Conservation (phyloP, 2,329 filamentous ascomycete species). For the Alternaria brassicae region DNA sequence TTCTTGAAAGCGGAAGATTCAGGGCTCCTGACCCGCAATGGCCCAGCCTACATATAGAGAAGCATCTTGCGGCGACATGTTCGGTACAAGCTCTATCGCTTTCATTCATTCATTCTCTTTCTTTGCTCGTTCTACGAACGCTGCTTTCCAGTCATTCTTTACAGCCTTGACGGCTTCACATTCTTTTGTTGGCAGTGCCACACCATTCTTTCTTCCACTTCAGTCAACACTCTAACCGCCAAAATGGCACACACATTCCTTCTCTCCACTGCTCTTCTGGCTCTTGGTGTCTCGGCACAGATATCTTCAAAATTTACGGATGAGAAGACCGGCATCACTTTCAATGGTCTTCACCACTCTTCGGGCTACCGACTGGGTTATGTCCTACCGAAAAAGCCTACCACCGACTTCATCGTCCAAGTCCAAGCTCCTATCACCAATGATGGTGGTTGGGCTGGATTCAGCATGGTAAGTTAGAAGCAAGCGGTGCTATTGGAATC, state of each 20-base stretch:
- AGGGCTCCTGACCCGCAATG: slow-evolving; percentile 26
- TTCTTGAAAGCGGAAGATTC: slow-evolving; percentile 27
- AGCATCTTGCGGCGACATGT: neutral
- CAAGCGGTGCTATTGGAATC: neutral
- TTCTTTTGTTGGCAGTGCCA: slow-evolving; percentile 38
- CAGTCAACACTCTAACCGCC: slow-evolving; percentile 10
- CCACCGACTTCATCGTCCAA: slow-evolving; percentile 63
- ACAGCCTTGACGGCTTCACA: slow-evolving; percentile 45
- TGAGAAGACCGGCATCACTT: slow-evolving; percentile 43
- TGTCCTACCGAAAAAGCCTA: slow-evolving; percentile 58
- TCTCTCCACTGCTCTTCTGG: slow-evolving; percentile 36
- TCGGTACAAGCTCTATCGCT: slow-evolving; percentile 17
- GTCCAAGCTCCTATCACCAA: slow-evolving; percentile 55
- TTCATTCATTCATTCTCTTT: slow-evolving; percentile 22
- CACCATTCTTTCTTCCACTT: slow-evolving; percentile 24
- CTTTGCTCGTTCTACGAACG: slow-evolving; percentile 23
- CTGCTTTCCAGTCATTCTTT: slow-evolving; percentile 29
- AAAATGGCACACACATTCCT: slow-evolving; percentile 41
- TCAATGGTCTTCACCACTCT: slow-evolving; percentile 41
- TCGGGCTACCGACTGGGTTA: slow-evolving; percentile 60
- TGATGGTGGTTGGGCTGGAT: slow-evolving; percentile 59
- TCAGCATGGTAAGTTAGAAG: slow-evolving; percentile 39
- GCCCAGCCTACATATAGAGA: slow-evolving; percentile 24
- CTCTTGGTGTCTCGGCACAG: slow-evolving; percentile 36
- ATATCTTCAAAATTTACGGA: slow-evolving; percentile 39